These are phyloP conservation scores for Eucalyptus curtisii DNA, from an alignment of 345 rosid species.

Conservation along the genomic window DNA sequence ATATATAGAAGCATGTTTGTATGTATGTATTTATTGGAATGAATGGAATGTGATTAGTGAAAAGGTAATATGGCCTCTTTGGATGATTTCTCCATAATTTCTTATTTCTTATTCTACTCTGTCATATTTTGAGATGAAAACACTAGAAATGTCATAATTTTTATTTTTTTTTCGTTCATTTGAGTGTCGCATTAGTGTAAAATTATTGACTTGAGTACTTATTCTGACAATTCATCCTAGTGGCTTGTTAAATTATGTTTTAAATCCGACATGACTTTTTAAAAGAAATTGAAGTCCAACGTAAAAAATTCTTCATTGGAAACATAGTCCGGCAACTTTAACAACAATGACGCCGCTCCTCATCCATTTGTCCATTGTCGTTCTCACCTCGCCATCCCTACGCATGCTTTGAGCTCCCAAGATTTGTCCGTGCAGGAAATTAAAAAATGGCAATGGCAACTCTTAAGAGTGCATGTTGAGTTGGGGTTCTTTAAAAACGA, in stretches of 20 bases:
- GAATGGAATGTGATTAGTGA: background rate
- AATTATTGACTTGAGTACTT: too few species aligned
- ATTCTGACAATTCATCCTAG: too few species aligned
- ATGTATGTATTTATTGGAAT: background rate
- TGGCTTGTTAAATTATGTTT: too few species aligned
- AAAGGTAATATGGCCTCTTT: background rate
- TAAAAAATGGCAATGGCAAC: background rate
- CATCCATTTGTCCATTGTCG: background rate
- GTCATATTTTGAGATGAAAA: background rate
- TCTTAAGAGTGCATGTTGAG: background rate
- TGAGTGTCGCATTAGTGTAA: too few species aligned
- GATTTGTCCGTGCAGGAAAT: background rate
- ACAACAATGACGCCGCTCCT: background rate
- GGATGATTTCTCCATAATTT: background rate
- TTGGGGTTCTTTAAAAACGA: background rate
- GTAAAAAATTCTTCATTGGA: background rate
- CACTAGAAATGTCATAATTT: too few species aligned
- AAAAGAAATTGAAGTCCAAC: background rate
- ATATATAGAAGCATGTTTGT: background rate
- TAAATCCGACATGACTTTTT: too few species aligned
- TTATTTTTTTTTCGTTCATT: too few species aligned
- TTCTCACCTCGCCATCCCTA: background rate
- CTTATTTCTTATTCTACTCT: background rate
- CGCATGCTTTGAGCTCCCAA: background rate
- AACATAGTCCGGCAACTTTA: background rate